Evolutionary conservation across 495 filamentous ascomycete genomes (phyloP).

Genomic region (Tuber indicum): DNA sequence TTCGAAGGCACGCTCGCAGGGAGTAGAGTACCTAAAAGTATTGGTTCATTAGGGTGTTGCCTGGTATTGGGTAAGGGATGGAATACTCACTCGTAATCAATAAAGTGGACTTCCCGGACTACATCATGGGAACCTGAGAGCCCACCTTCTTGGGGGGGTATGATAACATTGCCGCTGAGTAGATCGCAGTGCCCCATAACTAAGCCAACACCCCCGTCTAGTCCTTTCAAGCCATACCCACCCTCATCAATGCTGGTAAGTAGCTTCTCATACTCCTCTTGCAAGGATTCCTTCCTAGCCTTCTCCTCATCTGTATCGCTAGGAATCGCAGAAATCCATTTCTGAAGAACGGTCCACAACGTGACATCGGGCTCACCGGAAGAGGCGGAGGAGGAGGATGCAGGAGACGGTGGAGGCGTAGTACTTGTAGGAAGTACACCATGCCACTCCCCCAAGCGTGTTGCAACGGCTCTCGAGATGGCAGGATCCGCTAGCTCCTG

Average conservation of each 20-base stretch:
- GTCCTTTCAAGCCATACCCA: slow-evolving; percentile 36
- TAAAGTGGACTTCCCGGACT: slow-evolving; percentile 65
- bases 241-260: slow-evolving; percentile 47
- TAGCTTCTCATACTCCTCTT: slow-evolving; percentile 65
- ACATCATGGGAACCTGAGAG: neutral
- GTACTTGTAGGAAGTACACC: slow-evolving; percentile 57
- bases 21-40: slow-evolving; percentile 62
- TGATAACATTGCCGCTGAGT: slow-evolving; percentile 88
- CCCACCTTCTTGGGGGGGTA: slow-evolving; percentile 50
- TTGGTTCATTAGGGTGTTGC: neutral
- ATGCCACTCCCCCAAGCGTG: slow-evolving; percentile 85
- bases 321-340: slow-evolving; percentile 87
- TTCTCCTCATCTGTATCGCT: slow-evolving; percentile 60
- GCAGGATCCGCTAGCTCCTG: slow-evolving; percentile 63
- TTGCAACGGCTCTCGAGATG: slow-evolving; percentile 78
- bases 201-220: slow-evolving; percentile 46
- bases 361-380: slow-evolving; percentile 42
- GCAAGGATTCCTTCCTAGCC: slow-evolving; percentile 58
- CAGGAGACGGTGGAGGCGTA: slow-evolving; percentile 23
- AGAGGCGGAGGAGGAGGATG: slow-evolving; percentile 27
- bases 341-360: slow-evolving; percentile 89
- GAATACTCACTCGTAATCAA: slow-evolving; percentile 75
- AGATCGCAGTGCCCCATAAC: slow-evolving; percentile 96
- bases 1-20: slow-evolving; percentile 94
- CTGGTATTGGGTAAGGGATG: neutral